Evolutionary conservation across 1,284 basidiomycete genomes (phyloP), one percentile per base, ranked within the genome.

Genomic region (Fomitiporia mediterranea): DNA sequence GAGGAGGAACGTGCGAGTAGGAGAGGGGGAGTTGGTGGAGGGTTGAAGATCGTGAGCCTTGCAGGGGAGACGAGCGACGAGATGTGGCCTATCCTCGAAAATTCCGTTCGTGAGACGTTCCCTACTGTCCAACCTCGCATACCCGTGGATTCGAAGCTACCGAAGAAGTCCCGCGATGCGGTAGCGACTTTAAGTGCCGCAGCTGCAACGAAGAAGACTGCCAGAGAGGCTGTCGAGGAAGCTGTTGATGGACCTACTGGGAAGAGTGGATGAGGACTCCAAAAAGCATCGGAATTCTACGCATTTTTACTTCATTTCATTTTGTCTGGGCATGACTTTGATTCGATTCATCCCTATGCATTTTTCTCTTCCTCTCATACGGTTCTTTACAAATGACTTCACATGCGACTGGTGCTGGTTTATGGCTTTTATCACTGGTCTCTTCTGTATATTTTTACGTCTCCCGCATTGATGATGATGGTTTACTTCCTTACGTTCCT

Each of bases 41-140:
- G 74, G 55, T 67, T 82, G 38, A 77, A 77, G 56, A 75, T 94
- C n/a, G 81, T 86, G 60, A 85, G 85, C 9, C 71, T 98, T n/a
- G 74, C 78, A 25, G 95, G 95, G 4, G 75, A 79, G 60, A 91
- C 91, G 15, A 94, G 90, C 21, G 91, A 98, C 69, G 91, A 97
- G 72, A 97, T 98, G 62, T 95, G 91, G 91, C 91, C 91, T 1
- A 75, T 85, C 63, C 77, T 95, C 4, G 86, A 91, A 57, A 70
- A 69, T 32, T 71, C 81, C 19, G 72, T 94, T 15, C 71, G 73
- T 46, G 70, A 73, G n/a, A 68, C 75, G 5, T 87, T 86, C 64
- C 83, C 87, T 2, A 63, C 66, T 5, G 65, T 89, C 54, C 77
- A 74, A 54, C 78, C 82, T 66, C 76, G 80, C 7, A 13, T 35